Evolutionary conservation across 129 eudicot species (phyloP).

Genomic region (Lactuca sativa): DNA sequence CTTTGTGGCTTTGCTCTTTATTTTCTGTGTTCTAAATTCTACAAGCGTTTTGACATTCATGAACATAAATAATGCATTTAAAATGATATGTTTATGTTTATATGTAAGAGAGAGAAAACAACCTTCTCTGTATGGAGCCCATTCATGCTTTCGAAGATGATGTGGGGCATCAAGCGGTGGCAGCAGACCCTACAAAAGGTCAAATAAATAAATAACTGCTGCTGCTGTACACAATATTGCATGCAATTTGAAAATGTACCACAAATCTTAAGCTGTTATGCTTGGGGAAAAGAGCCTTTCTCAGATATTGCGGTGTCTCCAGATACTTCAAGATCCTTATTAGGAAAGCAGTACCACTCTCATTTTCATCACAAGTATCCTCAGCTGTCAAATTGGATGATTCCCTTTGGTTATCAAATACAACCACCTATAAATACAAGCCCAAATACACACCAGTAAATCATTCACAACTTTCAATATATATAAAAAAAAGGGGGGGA

Average conservation of each 20-base stretch:
- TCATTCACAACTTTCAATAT: slow-evolving; percentile 9
- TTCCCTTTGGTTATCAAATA: slow-evolving; percentile 62
- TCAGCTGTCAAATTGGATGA: slow-evolving; percentile 37
- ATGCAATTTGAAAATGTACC: slow-evolving; percentile 38
- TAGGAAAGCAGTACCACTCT: slow-evolving; percentile 73
- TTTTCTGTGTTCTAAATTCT: too few relatives aligned
- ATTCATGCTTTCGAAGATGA: slow-evolving; percentile 99
- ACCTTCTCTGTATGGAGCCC: slow-evolving; percentile 98
- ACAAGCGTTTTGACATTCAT: too few relatives aligned
- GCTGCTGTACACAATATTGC: neutral
- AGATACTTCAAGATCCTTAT: slow-evolving; percentile 81
- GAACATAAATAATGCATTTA: neutral
- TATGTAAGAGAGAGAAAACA: slow-evolving; percentile 9
- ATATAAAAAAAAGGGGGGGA: too few relatives aligned
- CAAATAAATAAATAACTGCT: slow-evolving; percentile 5
- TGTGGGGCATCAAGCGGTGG: slow-evolving; percentile 99
- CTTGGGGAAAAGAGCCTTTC: slow-evolving; percentile 81
- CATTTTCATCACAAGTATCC: slow-evolving; percentile 52
- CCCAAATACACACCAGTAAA: slow-evolving; percentile 17
- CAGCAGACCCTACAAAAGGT: slow-evolving; percentile 64
- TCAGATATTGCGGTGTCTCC: slow-evolving; percentile 96
- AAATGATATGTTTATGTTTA: neutral
- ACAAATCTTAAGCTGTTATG: slow-evolving; percentile 88
- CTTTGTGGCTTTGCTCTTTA: too few relatives aligned
- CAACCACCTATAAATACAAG: slow-evolving; percentile 54